Conservation (phyloP, 2,329 filamentous ascomycete species). For the Ophiostoma pallidulum region DNA sequence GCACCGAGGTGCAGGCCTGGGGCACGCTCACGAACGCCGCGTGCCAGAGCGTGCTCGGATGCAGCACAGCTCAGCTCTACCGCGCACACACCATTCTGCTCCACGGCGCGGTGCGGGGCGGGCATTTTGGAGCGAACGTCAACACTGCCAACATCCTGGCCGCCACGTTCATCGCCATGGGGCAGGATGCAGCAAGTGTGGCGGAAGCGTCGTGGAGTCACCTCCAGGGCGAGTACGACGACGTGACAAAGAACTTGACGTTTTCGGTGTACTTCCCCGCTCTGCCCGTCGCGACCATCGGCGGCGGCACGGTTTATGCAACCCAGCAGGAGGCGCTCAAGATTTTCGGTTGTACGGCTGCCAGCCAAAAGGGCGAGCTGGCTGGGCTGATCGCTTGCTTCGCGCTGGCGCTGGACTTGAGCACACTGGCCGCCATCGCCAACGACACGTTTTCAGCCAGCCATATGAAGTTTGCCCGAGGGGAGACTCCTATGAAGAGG, state of each 20-base stretch:
- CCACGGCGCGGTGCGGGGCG: background rate
- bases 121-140: background rate
- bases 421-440: background rate
- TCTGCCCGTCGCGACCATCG: background rate
- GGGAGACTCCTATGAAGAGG: background rate
- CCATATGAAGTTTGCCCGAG: background rate
- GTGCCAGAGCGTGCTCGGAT: background rate
- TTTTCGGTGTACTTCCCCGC: background rate
- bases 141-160: background rate
- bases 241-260: background rate
- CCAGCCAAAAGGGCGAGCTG: background rate
- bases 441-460: background rate
- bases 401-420: background rate
- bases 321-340: background rate
- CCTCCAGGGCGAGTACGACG: background rate
- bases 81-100: background rate
- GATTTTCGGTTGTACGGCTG: background rate
- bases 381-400: background rate
- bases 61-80: background rate
- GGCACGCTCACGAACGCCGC: background rate
- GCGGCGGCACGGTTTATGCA: background rate
- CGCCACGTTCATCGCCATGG: background rate
- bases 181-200: background rate
- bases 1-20: background rate
- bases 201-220: background rate